A percentile compares a stretch with the other conserved stretches of the same genome.
Evolutionary conservation across 108 stramenopile species (phyloP).

Genomic region (Skeletonema potamos): DNA sequence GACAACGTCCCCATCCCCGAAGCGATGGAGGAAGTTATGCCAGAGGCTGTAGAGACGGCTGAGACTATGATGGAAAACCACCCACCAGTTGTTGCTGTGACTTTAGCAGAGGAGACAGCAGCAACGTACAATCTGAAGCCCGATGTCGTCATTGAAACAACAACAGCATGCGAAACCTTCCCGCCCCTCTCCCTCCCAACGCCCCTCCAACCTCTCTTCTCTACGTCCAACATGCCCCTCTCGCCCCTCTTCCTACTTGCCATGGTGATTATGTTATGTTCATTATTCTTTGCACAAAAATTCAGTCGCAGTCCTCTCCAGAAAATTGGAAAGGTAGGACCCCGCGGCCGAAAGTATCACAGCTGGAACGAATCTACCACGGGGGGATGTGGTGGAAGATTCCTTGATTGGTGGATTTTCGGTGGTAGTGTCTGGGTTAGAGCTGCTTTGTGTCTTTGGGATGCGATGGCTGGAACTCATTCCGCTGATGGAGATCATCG

Average conservation of each 20-base stretch:
- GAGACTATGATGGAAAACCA: not conserved
- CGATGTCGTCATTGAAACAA: not conserved
- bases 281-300: conserved; percentile 12
- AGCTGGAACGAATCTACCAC: conserved; percentile 36
- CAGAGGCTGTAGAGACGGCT: not conserved
- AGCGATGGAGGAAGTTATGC: not conserved
- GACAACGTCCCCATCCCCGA: not conserved
- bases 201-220: not conserved
- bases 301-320: conserved; percentile 14
- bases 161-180: not conserved
- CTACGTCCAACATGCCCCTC: conserved; percentile 6
- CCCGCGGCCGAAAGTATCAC: conserved; percentile 28
- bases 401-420: conserved; percentile 43
- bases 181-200: not conserved
- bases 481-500: not conserved
- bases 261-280: conserved; percentile 3
- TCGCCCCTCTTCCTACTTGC: conserved; percentile 37
- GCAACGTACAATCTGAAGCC: not conserved
- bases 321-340: conserved; percentile 16
- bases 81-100: not conserved
- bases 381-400: conserved; percentile 26
- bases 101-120: not conserved
- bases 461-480: conserved; percentile 4
- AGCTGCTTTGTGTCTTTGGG: conserved; percentile 10
- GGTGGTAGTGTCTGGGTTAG: conserved; percentile 43